A percentile compares a stretch with the other conserved stretches of the same genome.
phyloP scores from a whole-genome alignment of 2,329 filamentous ascomycete species.

The Aspergillus pseudotamarii region DNA sequence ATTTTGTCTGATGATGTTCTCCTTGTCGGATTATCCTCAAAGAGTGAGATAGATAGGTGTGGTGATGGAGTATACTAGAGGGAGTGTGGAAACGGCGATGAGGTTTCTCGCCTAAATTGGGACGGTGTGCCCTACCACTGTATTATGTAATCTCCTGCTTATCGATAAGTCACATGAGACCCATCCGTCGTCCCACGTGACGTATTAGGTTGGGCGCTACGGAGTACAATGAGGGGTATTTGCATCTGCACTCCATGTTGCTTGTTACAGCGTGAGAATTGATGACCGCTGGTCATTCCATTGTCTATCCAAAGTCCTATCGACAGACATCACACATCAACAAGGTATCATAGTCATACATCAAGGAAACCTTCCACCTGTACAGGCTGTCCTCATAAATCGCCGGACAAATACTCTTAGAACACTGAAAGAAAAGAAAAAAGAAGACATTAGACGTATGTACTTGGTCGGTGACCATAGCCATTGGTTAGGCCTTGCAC shows the following conservation, averaged over 20 bases:
- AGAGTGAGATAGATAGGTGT: conserved; percentile 42
- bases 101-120: conserved; percentile 32
- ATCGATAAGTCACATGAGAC: conserved; percentile 4
- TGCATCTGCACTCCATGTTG: neutral
- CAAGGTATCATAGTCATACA: conserved; percentile 50
- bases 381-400: conserved; percentile 25
- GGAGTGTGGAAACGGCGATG: conserved; percentile 25
- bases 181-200: neutral
- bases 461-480: conserved; percentile 41
- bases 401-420: conserved; percentile 14
- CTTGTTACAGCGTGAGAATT: neutral
- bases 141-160: conserved; percentile 10
- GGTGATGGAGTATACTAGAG: conserved; percentile 28
- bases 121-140: conserved; percentile 18
- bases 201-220: neutral
- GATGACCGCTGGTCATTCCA: conserved; percentile 5
- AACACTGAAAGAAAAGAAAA: conserved; percentile 28
- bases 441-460: conserved; percentile 42
- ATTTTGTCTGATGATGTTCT: conserved; percentile 44
- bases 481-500: conserved; percentile 40
- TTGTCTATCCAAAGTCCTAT: conserved; percentile 22
- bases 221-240: neutral
- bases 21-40: conserved; percentile 58
- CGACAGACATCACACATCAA: conserved; percentile 28
- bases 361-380: conserved; percentile 36